Base-by-base conservation (phyloP, 2,329 filamentous ascomycete genomes). In the Aspergillus phoenicis region DNA sequence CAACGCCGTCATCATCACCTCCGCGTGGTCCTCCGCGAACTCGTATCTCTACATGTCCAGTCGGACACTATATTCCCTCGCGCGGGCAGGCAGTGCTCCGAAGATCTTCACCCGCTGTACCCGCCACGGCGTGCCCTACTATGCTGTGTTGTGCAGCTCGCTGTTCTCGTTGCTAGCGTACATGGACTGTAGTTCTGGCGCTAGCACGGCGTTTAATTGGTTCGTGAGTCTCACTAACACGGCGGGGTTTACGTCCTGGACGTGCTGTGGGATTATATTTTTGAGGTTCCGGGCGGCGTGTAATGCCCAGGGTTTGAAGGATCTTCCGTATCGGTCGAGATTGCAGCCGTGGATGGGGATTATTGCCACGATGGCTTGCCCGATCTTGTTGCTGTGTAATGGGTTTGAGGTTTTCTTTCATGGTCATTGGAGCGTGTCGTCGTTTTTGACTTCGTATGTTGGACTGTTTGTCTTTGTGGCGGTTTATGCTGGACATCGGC, bases 321-420 rank as follows among this genome's bases (percentile, higher is more conserved):
- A 81, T 0, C 76, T 93, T 30, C 88, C 89, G 0, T 92, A 91
- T 75, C 86, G 83, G 64, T 86, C 86, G 0, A 82, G 81, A 62
- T 80, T 85, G 43, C 89, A 91, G 78, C 90, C 90, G 2, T 92
- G 87, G 67, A 83, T 84, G 0, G 88, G 89, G 0, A 91, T 83
- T 70, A 87, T 87, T 53, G 86, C 43, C 0, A 60, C 38, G 1
- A 13, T 38, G 20, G 4, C 48, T 3, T 60, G 54, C 28, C 26
- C 41, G 28, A 33, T 60, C 10, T 17, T 56, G 51, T 17, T 47
- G 20, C 52, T 60, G n/a, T 55, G 39, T 17, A 60, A 60, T 41
- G 58, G 58, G 2, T 60, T 60, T 8, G 24, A 24, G 28, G 58
- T 56, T 8, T 60, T 60, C 71, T 87, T 87, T 71, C 83, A 84